Base-by-base conservation (phyloP, 805 yeast genomes). In the Saccharomycopsis capsularis region DNA sequence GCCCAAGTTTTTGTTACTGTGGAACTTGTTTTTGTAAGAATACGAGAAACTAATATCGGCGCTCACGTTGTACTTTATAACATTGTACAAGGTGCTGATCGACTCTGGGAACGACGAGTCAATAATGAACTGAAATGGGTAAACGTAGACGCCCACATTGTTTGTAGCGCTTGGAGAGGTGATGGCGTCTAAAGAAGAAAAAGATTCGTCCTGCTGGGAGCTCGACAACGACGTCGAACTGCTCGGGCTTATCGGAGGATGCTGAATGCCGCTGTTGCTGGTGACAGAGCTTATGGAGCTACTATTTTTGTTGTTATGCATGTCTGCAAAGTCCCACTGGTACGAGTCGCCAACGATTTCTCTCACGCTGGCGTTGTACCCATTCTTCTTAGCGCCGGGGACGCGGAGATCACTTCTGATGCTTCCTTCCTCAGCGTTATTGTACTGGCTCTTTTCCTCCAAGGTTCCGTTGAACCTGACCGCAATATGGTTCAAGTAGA, bases 121-220 rank as follows among this genome's bases (percentile, higher is more conserved):
- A 13, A 46, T 47, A 24, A 46, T n/a, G 27, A 46, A 46, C 40
- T 43, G 40, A 34, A 46, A 46, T 15, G 50, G 50, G 25, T 29
- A 46, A 6, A 23, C 18, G 23, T 34, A 34, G 18, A 34, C 19
- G 6, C 38, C 38, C 18, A 34, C n/a, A 34, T 34, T 34, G 38
- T 9, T 18, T 9, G 19, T 34, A 18, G 18, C 19, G 19, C 6
- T 16, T 6, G 18, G 19, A 9, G 7, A 9, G 38, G 38, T 13
- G 7, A 7, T 13, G 7, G 7, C 11, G 13, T 27, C 32, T n/a
- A n/a, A n/a, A n/a, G n/a, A n/a, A n/a, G n/a, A n/a, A n/a, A n/a
- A n/a, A 7, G 32, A 27, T 7, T 7, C 7, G 19, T 34, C 38
- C 38, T 6, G 7, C 19, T 16, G 19, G 38, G 38, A 34, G 38